Evolutionary conservation across 2,329 filamentous ascomycete species (phyloP).

Genomic region (Neonectria hederae): DNA sequence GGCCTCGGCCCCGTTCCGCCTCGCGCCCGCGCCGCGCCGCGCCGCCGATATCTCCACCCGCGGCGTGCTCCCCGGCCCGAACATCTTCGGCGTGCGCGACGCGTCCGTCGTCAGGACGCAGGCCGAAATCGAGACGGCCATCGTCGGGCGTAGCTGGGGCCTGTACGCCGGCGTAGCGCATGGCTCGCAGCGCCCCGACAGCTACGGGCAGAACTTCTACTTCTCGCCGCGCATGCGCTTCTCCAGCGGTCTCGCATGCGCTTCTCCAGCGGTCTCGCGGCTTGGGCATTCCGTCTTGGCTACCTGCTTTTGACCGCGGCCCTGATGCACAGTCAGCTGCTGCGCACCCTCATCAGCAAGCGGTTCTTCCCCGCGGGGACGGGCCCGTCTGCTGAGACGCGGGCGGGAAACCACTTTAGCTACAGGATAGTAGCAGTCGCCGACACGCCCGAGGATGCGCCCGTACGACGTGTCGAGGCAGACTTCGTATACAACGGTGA

Average conservation of each 20-base stretch:
- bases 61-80: slow-evolving; percentile 7
- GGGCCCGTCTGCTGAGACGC: slow-evolving; percentile 26
- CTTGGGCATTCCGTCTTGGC: slow-evolving; percentile 12
- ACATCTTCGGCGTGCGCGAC: slow-evolving; percentile 13
- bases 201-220: slow-evolving; percentile 16
- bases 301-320: slow-evolving; percentile 18
- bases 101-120: slow-evolving; percentile 22
- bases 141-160: slow-evolving; percentile 35
- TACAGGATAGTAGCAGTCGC: slow-evolving; percentile 29
- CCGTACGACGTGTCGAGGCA: slow-evolving; percentile 16
- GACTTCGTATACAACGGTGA: slow-evolving; percentile 29
- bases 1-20: slow-evolving; percentile 4
- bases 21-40: neutral
- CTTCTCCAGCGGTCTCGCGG: slow-evolving; percentile 1
- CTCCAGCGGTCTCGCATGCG: slow-evolving; percentile 11
- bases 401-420: slow-evolving; percentile 23
- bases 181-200: neutral
- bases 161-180: slow-evolving; percentile 9
- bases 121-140: slow-evolving; percentile 24
- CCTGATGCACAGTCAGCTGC: slow-evolving; percentile 18
- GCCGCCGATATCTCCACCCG: neutral
- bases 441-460: slow-evolving; percentile 4
- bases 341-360: slow-evolving; percentile 22
- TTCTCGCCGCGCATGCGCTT: slow-evolving; percentile 16
- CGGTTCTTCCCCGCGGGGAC: slow-evolving; percentile 30